phyloP scores from a whole-genome alignment of 2,329 filamentous ascomycete genomes.

The Cladophialophora carrionii region DNA sequence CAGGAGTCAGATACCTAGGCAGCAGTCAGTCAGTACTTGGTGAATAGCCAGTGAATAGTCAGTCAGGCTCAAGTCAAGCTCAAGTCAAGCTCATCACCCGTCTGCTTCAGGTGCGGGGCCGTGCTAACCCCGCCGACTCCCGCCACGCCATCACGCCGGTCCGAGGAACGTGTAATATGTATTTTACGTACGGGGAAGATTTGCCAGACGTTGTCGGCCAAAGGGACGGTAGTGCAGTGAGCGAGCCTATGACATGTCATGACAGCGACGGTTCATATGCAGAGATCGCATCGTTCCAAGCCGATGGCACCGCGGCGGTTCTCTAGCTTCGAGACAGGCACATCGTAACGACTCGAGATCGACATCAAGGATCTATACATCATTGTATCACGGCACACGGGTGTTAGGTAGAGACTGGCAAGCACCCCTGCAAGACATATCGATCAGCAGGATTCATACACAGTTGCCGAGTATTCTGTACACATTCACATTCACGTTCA shows the following conservation, averaged over 20 bases:
- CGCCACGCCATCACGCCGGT: neutral
- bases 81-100: no score
- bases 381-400: no score
- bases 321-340: neutral
- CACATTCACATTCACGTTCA: neutral
- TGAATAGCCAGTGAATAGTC: neutral
- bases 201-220: neutral
- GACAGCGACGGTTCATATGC: neutral
- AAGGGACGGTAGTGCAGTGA: neutral
- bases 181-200: neutral
- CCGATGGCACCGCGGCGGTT: conserved; percentile 1
- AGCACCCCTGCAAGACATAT: neutral
- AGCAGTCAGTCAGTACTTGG: no score
- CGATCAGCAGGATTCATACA: neutral
- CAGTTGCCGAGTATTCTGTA: neutral
- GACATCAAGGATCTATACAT: no score
- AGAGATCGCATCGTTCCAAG: neutral
- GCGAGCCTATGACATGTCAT: neutral
- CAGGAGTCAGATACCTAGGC: no score
- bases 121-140: neutral
- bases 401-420: no score
- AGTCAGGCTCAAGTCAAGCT: neutral
- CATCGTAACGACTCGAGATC: no score
- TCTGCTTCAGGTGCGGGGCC: neutral
- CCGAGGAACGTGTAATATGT: neutral